These are phyloP conservation scores for Aspergillus transmontanensis DNA, from an alignment of 2,329 filamentous ascomycete species.

Conservation along the genomic window DNA sequence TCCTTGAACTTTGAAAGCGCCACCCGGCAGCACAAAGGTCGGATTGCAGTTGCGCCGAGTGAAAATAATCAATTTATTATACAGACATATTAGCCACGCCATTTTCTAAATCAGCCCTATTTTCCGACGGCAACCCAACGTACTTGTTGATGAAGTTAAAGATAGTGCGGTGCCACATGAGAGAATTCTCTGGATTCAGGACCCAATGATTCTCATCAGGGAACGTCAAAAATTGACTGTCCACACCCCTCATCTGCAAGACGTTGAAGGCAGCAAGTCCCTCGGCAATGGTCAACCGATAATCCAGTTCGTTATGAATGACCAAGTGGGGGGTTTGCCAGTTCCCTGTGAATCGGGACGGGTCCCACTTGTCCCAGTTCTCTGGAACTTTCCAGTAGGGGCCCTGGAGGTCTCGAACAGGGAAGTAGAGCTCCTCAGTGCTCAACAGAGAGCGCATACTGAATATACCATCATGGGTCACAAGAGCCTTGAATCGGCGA, in stretches of 20 bases:
- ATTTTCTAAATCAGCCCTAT: slow-evolving; percentile 11
- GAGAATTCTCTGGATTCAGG: slow-evolving; percentile 83
- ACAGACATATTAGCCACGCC: slow-evolving; percentile 24
- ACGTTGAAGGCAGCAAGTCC: slow-evolving; percentile 85
- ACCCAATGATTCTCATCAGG: slow-evolving; percentile 84
- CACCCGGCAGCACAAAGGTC: not conserved
- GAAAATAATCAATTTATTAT: not conserved
- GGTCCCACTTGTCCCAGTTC: slow-evolving; percentile 61
- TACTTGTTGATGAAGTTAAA: slow-evolving; percentile 72
- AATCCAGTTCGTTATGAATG: slow-evolving; percentile 89
- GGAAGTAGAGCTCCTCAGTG: slow-evolving; percentile 59
- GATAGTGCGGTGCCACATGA: slow-evolving; percentile 88
- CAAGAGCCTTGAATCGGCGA: slow-evolving; percentile 59
- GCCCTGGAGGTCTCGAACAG: slow-evolving; percentile 55
- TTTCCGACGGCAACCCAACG: slow-evolving; percentile 50
- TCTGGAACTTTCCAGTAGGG: slow-evolving; percentile 53
- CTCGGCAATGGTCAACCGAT: slow-evolving; percentile 81
- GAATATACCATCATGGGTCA: slow-evolving; percentile 57
- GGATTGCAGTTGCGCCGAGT: not conserved
- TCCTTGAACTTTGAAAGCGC: not conserved
- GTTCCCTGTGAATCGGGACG: slow-evolving; percentile 58
- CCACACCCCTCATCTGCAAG: slow-evolving; percentile 72
- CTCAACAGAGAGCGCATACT: slow-evolving; percentile 48
- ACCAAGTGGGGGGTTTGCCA: slow-evolving; percentile 89
- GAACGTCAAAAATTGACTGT: slow-evolving; percentile 78